Percentiles rank a stretch among this genome's conserved stretches.
Evolutionary conservation across 768 basidiomycete genomes (phyloP).

Genomic region (Tricholoma flavovirens): DNA sequence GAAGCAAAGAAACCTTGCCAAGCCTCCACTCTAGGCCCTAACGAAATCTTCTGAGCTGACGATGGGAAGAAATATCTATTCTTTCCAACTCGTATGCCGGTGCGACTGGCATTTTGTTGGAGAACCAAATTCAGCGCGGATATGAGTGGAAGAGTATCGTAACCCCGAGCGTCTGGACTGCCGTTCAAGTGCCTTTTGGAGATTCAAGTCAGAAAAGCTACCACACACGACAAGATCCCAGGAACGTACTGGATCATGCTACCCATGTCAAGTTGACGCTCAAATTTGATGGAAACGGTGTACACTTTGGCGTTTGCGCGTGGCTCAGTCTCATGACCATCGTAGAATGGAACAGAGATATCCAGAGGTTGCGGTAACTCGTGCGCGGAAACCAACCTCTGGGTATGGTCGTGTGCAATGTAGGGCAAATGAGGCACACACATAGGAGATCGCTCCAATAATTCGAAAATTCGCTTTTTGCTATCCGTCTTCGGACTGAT

Average conservation of each 20-base stretch:
- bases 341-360: background rate
- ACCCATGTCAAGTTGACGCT: constrained; percentile 32
- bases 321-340: constrained; percentile 25
- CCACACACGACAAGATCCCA: background rate
- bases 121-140: constrained; percentile 57
- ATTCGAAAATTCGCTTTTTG: constrained; percentile 46
- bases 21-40: constrained; percentile 27
- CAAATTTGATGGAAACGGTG: constrained; percentile 35
- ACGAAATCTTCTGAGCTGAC: constrained; percentile 15
- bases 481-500: constrained; percentile 43
- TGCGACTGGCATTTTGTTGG: constrained; percentile 39
- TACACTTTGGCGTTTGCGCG: constrained; percentile 31
- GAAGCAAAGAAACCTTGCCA: constrained; percentile 29
- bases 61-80: constrained; percentile 52
- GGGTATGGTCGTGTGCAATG: constrained; percentile 45
- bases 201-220: constrained; percentile 10
- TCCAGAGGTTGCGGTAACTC: background rate
- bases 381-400: background rate
- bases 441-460: constrained; percentile 39
- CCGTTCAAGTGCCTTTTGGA: constrained; percentile 54
- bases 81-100: constrained; percentile 46
- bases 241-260: constrained; percentile 29
- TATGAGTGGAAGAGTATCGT: constrained; percentile 44
- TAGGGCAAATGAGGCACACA: constrained; percentile 32
- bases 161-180: constrained; percentile 31